These are phyloP conservation scores for Lactarius psammicola DNA, from an alignment of 768 basidiomycete species.

Conservation along the genomic window DNA sequence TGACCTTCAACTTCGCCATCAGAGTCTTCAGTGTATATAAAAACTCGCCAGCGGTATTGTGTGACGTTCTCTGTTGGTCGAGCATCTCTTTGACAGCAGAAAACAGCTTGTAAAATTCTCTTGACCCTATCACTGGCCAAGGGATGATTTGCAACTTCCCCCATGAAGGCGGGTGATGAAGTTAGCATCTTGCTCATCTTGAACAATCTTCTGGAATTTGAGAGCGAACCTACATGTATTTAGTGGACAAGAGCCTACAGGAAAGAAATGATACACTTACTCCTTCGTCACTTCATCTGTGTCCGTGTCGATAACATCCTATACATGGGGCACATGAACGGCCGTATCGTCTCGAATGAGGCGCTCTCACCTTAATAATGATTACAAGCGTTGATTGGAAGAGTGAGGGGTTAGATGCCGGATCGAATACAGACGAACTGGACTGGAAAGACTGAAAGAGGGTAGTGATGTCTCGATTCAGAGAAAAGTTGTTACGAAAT, in stretches of 20 bases:
- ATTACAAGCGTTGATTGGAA: conserved; percentile 62
- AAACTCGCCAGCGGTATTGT: conserved; percentile 54
- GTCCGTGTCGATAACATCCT: conserved; percentile 68
- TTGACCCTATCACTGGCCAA: conserved; percentile 66
- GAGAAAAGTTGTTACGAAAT: conserved; percentile 64
- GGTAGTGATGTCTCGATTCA: conserved; percentile 57
- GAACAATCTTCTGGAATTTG: conserved; percentile 61
- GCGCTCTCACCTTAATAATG: conserved; percentile 56
- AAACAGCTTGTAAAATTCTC: conserved; percentile 57
- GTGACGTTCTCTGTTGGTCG: conserved; percentile 50
- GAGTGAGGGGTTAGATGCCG: conserved; percentile 54
- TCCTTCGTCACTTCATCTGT: conserved; percentile 56
- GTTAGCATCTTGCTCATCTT: conserved; percentile 59
- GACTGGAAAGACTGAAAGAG: conserved; percentile 64
- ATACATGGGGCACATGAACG: not conserved
- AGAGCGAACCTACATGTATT: conserved; percentile 45
- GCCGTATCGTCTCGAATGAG: no score
- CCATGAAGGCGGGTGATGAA: conserved; percentile 60
- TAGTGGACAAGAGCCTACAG: not conserved
- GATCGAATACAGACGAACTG: conserved; percentile 56
- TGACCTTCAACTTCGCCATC: conserved; percentile 70
- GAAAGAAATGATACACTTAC: conserved; percentile 39
- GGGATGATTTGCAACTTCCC: conserved; percentile 58
- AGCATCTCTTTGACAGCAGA: conserved; percentile 45
- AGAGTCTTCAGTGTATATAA: conserved; percentile 57